phyloP scores from a whole-genome alignment of 345 rosid genomes.

The Hypericum androsaemum region DNA sequence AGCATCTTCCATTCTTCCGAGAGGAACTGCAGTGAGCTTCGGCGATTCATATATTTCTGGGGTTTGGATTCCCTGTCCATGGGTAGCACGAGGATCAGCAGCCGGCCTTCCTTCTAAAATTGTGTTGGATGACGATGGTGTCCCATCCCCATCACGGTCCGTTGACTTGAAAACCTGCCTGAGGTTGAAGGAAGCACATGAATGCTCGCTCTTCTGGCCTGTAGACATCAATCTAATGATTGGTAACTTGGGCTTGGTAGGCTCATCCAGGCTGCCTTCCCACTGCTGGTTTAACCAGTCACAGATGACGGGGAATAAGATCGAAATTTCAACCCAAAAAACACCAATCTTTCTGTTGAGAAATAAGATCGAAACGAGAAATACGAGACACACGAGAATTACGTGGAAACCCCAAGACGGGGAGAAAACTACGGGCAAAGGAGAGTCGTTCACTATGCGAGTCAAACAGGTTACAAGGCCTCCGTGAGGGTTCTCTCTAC shows the following conservation, averaged over 20 bases:
- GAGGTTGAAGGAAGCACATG: slow-evolving; percentile 76
- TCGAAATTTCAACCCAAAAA: no score
- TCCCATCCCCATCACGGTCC: slow-evolving; percentile 34
- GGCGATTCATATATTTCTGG: slow-evolving; percentile 84
- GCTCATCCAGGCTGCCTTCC: slow-evolving; percentile 95
- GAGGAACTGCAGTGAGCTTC: slow-evolving; percentile 54
- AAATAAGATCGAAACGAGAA: no score
- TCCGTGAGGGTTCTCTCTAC: no score
- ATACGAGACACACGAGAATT: no score
- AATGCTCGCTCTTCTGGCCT: slow-evolving; percentile 82
- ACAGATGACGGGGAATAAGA: slow-evolving; percentile 75
- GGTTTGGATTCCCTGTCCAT: slow-evolving; percentile 69
- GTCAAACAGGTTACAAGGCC: no score
- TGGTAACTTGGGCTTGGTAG: slow-evolving; percentile 73
- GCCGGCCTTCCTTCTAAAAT: slow-evolving; percentile 36
- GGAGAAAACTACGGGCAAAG: no score
- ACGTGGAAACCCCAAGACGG: no score
- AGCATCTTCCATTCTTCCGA: slow-evolving; percentile 41
- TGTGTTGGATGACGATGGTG: slow-evolving; percentile 47
- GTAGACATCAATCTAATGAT: slow-evolving; percentile 80
- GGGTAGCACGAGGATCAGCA: slow-evolving; percentile 37
- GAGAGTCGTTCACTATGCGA: no score
- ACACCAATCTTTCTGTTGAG: no score
- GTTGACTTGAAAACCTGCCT: slow-evolving; percentile 67
- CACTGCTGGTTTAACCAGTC: slow-evolving; percentile 98